Evolutionary conservation across 306 rosid genomes (phyloP).

Genomic region (Malus fusca): DNA sequence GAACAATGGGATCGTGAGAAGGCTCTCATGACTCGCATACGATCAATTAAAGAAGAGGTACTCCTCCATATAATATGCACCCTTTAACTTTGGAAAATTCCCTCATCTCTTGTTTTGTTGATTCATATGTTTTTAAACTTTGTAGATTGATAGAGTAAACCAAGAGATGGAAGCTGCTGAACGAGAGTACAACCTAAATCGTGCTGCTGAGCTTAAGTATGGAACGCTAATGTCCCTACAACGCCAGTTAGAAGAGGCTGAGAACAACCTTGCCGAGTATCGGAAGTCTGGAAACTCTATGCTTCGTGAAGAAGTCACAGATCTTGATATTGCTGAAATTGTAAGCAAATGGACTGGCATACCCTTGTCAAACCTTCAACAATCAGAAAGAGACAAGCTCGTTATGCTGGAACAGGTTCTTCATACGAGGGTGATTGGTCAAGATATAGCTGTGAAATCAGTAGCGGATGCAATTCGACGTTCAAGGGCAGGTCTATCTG

Average conservation of each 20-base stretch:
- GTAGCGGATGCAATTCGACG: slow-evolving; percentile 97
- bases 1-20: slow-evolving; percentile 90
- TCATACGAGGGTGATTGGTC: slow-evolving; percentile 72
- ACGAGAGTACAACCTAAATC: slow-evolving; percentile 81
- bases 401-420: slow-evolving; percentile 72
- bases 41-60: slow-evolving; percentile 96
- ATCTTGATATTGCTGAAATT: slow-evolving; percentile 84
- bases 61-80: neutral
- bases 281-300: slow-evolving; percentile 61
- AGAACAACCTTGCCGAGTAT: slow-evolving; percentile 59
- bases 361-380: slow-evolving; percentile 80
- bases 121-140: slow-evolving; percentile 1
- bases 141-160: slow-evolving; percentile 93
- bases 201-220: slow-evolving; percentile 96
- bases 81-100: neutral
- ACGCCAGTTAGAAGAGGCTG: slow-evolving; percentile 77
- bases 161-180: slow-evolving; percentile 95
- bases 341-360: slow-evolving; percentile 95
- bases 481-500: slow-evolving; percentile 90
- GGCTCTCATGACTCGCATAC: slow-evolving; percentile 63
- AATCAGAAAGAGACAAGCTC: slow-evolving; percentile 83
- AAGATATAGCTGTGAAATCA: slow-evolving; percentile 68
- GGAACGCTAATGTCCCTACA: slow-evolving; percentile 76
- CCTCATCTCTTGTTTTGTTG: neutral
- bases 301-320: slow-evolving; percentile 86